These are phyloP conservation scores for Ceratocystis destructans DNA, from an alignment of 2,329 filamentous ascomycete genomes.

Conservation along the genomic window DNA sequence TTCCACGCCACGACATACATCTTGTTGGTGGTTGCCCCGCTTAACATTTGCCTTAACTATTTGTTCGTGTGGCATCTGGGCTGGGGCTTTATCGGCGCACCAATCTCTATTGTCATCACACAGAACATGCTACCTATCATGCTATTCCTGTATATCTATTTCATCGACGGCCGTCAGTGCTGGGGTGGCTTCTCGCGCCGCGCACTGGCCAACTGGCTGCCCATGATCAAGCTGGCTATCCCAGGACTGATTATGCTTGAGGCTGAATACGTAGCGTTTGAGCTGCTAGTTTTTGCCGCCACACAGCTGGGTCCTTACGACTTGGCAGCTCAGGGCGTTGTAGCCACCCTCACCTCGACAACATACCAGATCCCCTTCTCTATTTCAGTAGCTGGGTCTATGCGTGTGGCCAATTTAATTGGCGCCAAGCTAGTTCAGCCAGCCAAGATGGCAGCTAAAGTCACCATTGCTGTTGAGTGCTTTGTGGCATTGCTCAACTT, in stretches of 20 bases:
- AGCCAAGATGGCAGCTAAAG: constrained; percentile 66
- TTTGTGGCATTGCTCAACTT: constrained; percentile 71
- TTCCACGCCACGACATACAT: constrained; percentile 69
- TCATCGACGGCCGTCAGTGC: constrained; percentile 61
- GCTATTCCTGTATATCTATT: constrained; percentile 65
- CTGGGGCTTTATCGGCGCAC: constrained; percentile 66
- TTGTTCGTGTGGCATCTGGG: constrained; percentile 58
- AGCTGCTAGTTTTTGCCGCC: constrained; percentile 71
- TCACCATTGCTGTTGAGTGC: constrained; percentile 53
- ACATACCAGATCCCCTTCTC: constrained; percentile 90
- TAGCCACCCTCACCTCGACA: constrained; percentile 63
- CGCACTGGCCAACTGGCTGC: constrained; percentile 58
- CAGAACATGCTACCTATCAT: constrained; percentile 63
- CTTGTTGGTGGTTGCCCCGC: constrained; percentile 58
- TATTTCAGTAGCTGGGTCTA: constrained; percentile 74
- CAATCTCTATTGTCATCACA: constrained; percentile 65
- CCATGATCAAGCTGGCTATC: constrained; percentile 72
- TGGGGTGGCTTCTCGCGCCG: constrained; percentile 68
- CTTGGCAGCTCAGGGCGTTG: constrained; percentile 76
- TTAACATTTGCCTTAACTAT: constrained; percentile 68
- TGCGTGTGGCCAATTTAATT: constrained; percentile 81
- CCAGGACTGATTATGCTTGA: constrained; percentile 89
- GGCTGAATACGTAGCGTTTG: constrained; percentile 86
- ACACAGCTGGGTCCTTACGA: constrained; percentile 66
- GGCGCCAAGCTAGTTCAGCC: constrained; percentile 71